Conservation (phyloP, 257 asterid genomes). For the Solanum arcanum region DNA sequence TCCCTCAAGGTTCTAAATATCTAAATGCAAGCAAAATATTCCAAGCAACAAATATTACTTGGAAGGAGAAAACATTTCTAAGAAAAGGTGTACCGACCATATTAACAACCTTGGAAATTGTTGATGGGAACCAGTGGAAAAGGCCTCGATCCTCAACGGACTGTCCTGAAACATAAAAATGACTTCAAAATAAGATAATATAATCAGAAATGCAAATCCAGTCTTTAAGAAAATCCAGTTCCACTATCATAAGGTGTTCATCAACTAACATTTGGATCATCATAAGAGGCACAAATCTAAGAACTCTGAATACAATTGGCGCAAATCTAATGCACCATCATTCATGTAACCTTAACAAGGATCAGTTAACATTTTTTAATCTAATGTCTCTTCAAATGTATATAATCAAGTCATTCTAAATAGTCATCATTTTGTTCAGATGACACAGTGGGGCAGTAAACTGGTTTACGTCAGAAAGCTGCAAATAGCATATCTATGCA, state of each 20-base stretch:
- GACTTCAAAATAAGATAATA: constrained; percentile 9
- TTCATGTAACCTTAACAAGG: neutral
- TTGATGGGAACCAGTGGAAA: constrained; percentile 88
- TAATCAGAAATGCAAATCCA: neutral
- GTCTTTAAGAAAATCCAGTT: neutral
- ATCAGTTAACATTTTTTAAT: neutral
- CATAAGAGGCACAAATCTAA: neutral
- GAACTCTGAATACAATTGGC: neutral
- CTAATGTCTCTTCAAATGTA: neutral
- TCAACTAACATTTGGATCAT: neutral
- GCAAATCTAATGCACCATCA: neutral
- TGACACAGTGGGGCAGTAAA: neutral
- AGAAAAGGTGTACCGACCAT: constrained; percentile 35
- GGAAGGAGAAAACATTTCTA: neutral
- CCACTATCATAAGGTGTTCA: neutral
- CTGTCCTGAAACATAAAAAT: constrained; percentile 57
- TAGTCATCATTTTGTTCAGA: neutral
- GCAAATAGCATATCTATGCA: neutral
- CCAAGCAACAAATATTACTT: neutral
- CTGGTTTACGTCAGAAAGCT: neutral
- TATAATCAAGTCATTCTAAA: neutral
- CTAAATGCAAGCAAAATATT: neutral
- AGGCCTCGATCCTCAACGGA: constrained; percentile 75
- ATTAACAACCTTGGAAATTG: constrained; percentile 83
- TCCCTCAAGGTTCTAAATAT: neutral